phyloP scores from a whole-genome alignment of 2,329 filamentous ascomycete species.

The Fusarium sarcochroum region DNA sequence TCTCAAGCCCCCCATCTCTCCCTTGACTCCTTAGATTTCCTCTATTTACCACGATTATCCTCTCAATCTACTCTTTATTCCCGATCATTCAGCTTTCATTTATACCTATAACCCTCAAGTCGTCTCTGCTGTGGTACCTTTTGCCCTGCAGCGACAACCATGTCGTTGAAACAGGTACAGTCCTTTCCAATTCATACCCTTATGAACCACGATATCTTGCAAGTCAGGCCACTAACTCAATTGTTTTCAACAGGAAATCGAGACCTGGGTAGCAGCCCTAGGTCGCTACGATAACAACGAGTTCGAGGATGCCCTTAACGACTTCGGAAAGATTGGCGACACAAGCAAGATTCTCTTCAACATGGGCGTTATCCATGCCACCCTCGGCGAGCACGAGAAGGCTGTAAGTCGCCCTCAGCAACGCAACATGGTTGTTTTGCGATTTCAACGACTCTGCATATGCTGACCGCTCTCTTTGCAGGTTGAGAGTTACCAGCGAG shows the following conservation, averaged over 20 bases:
- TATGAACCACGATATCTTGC: conserved; percentile 9
- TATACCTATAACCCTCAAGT: conserved; percentile 11
- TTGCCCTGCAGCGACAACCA: conserved; percentile 54
- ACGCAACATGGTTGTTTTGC: background rate
- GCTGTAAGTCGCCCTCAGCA: conserved; percentile 74
- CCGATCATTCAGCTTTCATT: conserved; percentile 7
- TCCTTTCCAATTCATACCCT: conserved; percentile 5
- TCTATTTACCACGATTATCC: conserved; percentile 35
- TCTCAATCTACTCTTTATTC: conserved; percentile 23
- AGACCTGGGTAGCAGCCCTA: conserved; percentile 96
- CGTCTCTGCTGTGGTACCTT: conserved; percentile 37
- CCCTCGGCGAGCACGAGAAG: conserved; percentile 93
- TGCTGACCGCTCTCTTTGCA: conserved; percentile 55
- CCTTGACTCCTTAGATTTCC: conserved; percentile 35
- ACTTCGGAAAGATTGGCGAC: conserved; percentile 90
- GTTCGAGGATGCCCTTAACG: conserved; percentile 87
- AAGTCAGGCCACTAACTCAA: conserved; percentile 33
- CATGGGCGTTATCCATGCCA: conserved; percentile 97
- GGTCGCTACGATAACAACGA: conserved; percentile 96
- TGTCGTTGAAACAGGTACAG: conserved; percentile 74
- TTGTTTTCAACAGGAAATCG: conserved; percentile 83
- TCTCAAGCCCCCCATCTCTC: conserved; percentile 37
- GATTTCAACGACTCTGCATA: conserved; percentile 8
- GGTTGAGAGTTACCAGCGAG: conserved; percentile 96
- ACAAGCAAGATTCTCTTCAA: conserved; percentile 99